A percentile compares a stretch with the other conserved stretches of the same genome.
Conservation (phyloP, 2,329 filamentous ascomycete species). For the Geosmithia flava region DNA sequence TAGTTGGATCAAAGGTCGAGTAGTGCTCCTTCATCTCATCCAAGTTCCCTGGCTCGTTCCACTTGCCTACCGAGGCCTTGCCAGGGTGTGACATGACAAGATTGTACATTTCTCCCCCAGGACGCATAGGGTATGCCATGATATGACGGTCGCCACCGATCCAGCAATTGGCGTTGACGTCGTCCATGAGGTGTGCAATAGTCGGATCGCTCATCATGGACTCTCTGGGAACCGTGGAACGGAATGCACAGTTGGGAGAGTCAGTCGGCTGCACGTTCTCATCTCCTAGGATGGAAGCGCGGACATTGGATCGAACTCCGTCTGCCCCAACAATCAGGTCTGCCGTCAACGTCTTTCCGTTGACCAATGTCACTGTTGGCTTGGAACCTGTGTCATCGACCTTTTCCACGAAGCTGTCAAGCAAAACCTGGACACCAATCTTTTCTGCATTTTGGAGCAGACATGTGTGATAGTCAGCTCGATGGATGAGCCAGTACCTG, state of each 20-base stretch:
- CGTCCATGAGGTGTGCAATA: slow-evolving; percentile 1
- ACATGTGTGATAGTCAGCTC: slow-evolving; percentile 7
- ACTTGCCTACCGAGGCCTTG: slow-evolving; percentile 1
- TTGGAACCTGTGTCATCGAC: background rate
- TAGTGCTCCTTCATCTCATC: slow-evolving; percentile 3
- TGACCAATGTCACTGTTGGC: background rate
- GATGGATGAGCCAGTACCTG: slow-evolving; percentile 6
- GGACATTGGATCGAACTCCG: slow-evolving; percentile 2
- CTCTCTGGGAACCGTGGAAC: slow-evolving; percentile 2
- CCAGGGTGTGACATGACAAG: slow-evolving; percentile 4
- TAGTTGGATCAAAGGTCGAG: slow-evolving; percentile 2
- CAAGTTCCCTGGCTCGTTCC: slow-evolving; percentile 4
- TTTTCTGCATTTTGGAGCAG: slow-evolving; percentile 4
- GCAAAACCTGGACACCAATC: slow-evolving; percentile 4
- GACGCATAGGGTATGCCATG: slow-evolving; percentile 4
- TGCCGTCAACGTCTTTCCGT: slow-evolving; percentile 2
- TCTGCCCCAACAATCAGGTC: slow-evolving; percentile 5
- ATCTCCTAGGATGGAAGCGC: slow-evolving; percentile 1
- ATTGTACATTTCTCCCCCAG: slow-evolving; percentile 2
- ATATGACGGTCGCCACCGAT: slow-evolving; percentile 2
- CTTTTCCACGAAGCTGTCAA: background rate
- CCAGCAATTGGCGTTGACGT: slow-evolving; percentile 4
- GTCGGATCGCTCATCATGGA: slow-evolving; percentile 1
- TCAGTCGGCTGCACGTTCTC: slow-evolving; percentile 1
- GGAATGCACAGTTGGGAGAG: slow-evolving; percentile 3